Evolutionary conservation across 805 yeast species (phyloP).

Genomic region (Ogataea neopini): DNA sequence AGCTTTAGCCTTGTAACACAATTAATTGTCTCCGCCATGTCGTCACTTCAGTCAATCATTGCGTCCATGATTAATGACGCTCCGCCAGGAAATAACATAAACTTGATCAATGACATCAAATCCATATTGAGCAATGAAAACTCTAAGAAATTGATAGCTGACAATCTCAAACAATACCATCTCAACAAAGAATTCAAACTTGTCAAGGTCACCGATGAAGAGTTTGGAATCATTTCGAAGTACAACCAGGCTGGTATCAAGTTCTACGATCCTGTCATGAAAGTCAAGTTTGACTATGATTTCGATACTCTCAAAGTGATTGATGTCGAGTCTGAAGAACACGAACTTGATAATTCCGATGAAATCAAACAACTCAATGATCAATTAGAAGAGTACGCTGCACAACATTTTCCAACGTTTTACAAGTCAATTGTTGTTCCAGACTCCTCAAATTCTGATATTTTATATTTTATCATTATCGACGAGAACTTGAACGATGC

Average conservation of each 20-base stretch:
- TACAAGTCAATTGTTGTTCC: constrained; percentile 49
- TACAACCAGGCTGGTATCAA: constrained; percentile 52
- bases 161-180: constrained; percentile 28
- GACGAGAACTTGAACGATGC: constrained; percentile 72
- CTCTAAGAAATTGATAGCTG: constrained; percentile 28
- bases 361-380: constrained; percentile 19
- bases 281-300: constrained; percentile 59
- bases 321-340: constrained; percentile 46
- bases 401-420: constrained; percentile 64
- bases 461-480: constrained; percentile 50
- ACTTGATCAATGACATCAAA: constrained; percentile 31
- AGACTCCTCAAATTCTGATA: constrained; percentile 35
- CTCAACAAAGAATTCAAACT: constrained; percentile 34
- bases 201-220: constrained; percentile 29
- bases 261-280: constrained; percentile 53
- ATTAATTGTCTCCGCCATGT: no score
- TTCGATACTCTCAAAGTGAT: constrained; percentile 48
- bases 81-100: constrained; percentile 55
- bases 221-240: constrained; percentile 44
- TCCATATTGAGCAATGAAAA: constrained; percentile 28
- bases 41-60: constrained; percentile 31
- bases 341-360: constrained; percentile 15
- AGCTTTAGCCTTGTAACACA: no score
- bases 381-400: constrained; percentile 51
- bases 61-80: constrained; percentile 46